These are phyloP conservation scores for Triticum dicoccoides DNA, from an alignment of 176 grass and related monocot species.

Conservation along the genomic window DNA sequence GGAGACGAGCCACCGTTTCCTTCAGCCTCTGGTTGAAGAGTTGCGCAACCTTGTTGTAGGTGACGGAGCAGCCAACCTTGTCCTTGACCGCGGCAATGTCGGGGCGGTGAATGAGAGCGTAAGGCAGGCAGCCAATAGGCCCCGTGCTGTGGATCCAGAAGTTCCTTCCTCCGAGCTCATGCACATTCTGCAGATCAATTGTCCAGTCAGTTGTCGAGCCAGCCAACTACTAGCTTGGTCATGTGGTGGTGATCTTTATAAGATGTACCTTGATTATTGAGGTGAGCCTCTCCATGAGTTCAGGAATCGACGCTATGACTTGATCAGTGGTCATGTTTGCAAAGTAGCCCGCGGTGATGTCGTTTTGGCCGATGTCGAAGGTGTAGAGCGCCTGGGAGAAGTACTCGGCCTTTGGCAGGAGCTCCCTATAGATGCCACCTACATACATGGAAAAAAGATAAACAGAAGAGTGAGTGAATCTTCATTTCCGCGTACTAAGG, in stretches of 20 bases:
- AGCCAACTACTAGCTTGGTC: not conserved
- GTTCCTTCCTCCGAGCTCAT: slow-evolving; percentile 57
- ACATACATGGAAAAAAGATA: not conserved
- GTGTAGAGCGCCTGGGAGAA: slow-evolving; percentile 93
- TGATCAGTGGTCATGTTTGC: slow-evolving; percentile 56
- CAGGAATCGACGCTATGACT: slow-evolving; percentile 66
- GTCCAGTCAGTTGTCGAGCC: not conserved
- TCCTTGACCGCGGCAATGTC: slow-evolving; percentile 36
- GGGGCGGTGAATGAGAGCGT: slow-evolving; percentile 50
- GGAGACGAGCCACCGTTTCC: slow-evolving; percentile 64
- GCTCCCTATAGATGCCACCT: slow-evolving; percentile 66
- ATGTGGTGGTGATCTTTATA: not conserved
- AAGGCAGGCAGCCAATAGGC: slow-evolving; percentile 88
- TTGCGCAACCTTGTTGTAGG: slow-evolving; percentile 75
- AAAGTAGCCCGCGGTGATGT: slow-evolving; percentile 81
- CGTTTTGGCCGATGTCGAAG: slow-evolving; percentile 96
- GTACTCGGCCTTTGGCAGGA: slow-evolving; percentile 67
- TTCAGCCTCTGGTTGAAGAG: slow-evolving; percentile 74
- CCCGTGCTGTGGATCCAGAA: slow-evolving; percentile 99
- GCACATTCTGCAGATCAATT: slow-evolving; percentile 45
- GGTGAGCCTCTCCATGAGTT: slow-evolving; percentile 65
- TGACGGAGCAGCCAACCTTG: slow-evolving; percentile 50
- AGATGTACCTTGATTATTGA: slow-evolving; percentile 60
- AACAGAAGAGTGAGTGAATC: not conserved
- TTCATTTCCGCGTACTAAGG: not conserved